A percentile compares a stretch with the other conserved stretches of the same genome.
Evolutionary conservation across 2,329 filamentous ascomycete species (phyloP).

Genomic region (Phialocephala subalpina): DNA sequence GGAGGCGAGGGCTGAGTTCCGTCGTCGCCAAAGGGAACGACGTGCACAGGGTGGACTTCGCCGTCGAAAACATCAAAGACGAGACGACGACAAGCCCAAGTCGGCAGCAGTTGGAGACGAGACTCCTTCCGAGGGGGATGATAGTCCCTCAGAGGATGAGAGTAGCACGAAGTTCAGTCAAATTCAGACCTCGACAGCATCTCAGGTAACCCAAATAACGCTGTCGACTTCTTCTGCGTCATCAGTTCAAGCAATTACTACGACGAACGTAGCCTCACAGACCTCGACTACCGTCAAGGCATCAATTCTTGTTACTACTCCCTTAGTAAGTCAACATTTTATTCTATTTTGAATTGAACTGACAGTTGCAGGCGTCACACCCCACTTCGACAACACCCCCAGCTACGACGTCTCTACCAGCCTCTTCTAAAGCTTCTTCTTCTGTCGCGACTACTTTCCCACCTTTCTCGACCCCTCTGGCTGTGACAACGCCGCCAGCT

Average conservation of each 20-base stretch:
- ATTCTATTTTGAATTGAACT: background rate
- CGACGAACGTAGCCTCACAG: background rate
- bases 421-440: background rate
- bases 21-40: background rate
- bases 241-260: background rate
- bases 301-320: background rate
- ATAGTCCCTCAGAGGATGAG: background rate
- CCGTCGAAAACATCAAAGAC: background rate
- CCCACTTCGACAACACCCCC: background rate
- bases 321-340: too few species aligned
- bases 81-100: background rate
- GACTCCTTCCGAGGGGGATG: background rate
- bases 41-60: background rate
- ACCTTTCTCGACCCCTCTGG: background rate
- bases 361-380: background rate
- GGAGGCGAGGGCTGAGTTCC: background rate
- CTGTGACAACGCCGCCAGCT: background rate
- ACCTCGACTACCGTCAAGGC: background rate
- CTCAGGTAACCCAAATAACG: background rate
- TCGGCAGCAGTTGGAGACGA: background rate
- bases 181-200: background rate
- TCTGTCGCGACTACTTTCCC: background rate
- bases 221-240: background rate
- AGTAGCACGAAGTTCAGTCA: background rate
- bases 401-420: background rate